phyloP scores from a whole-genome alignment of 495 filamentous ascomycete species.

The Annulohypoxylon stygium region DNA sequence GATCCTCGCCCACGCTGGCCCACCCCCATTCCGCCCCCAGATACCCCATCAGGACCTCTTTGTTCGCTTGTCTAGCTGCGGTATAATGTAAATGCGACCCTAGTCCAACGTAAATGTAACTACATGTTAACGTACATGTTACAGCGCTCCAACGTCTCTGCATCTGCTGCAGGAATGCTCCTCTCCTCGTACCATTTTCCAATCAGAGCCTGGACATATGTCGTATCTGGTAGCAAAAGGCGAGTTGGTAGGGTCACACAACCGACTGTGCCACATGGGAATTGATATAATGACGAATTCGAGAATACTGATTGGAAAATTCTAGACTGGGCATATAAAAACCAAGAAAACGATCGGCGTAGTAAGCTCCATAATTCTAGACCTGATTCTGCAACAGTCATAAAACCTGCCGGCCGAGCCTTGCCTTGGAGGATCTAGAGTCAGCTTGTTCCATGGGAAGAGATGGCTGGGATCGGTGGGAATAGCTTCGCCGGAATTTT shows the following conservation, averaged over 20 bases:
- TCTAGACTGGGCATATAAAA: not conserved
- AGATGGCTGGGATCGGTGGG: not conserved
- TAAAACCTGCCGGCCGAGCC: not conserved
- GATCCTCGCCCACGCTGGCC: too few species aligned
- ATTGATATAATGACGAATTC: not conserved
- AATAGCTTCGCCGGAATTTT: not conserved
- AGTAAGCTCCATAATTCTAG: not conserved
- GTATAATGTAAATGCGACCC: not conserved
- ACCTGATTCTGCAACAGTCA: not conserved
- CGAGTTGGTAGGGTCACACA: not conserved
- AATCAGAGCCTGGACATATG: not conserved
- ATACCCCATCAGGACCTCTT: not conserved
- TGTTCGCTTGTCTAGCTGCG: too few species aligned
- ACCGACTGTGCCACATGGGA: not conserved
- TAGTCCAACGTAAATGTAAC: not conserved
- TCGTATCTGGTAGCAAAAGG: not conserved
- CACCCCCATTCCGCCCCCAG: too few species aligned
- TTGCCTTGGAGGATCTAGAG: not conserved
- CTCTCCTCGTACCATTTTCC: not conserved
- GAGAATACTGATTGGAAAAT: not conserved
- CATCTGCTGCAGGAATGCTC: not conserved
- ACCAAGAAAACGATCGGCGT: not conserved
- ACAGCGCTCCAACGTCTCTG: not conserved
- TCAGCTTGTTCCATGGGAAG: not conserved
- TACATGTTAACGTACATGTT: not conserved